Percentiles rank a stretch among this genome's conserved stretches.
Evolutionary conservation across 192 early-diverging fungal genomes (phyloP).

Genomic region (Coemansia sp.): DNA sequence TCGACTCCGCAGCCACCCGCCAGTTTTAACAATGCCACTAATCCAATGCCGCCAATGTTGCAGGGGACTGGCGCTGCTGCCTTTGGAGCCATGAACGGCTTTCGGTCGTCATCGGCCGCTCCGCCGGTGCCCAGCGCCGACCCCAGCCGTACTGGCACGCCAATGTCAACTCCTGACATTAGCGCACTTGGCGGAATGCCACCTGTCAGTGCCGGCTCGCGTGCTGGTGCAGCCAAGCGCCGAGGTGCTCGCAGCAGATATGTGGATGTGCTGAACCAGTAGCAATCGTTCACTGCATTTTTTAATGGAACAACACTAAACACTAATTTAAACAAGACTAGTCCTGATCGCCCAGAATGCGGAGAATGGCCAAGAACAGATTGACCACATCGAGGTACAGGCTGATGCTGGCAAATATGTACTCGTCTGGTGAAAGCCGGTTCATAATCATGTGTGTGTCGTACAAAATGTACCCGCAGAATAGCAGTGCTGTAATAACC

Average conservation of each 20-base stretch:
- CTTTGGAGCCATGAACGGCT: background rate
- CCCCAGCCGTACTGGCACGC: slow-evolving; percentile 35
- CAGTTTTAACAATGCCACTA: slow-evolving; percentile 2
- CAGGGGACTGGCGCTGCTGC: background rate
- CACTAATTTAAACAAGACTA: slow-evolving; percentile 6
- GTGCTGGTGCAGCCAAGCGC: slow-evolving; percentile 22
- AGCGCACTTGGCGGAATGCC: slow-evolving; percentile 8
- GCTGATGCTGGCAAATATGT: slow-evolving; percentile 62
- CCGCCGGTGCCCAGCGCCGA: slow-evolving; percentile 22
- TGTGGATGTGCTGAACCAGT: slow-evolving; percentile 54
- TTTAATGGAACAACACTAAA: background rate
- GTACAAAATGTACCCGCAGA: slow-evolving; percentile 76
- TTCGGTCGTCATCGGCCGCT: slow-evolving; percentile 1
- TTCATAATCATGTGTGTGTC: slow-evolving; percentile 73
- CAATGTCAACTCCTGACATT: slow-evolving; percentile 14
- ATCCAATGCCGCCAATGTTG: background rate
- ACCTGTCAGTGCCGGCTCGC: slow-evolving; percentile 18
- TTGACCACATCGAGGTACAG: slow-evolving; percentile 80
- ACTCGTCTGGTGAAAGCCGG: slow-evolving; percentile 71
- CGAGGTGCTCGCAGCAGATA: slow-evolving; percentile 54
- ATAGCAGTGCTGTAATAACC: slow-evolving; percentile 62
- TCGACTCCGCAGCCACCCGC: slow-evolving; percentile 13
- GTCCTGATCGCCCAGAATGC: slow-evolving; percentile 58
- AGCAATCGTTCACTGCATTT: background rate
- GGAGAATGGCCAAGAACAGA: slow-evolving; percentile 69